Base-by-base conservation (phyloP, 2,329 filamentous ascomycete genomes). In the Macroventuria anomochaeta region DNA sequence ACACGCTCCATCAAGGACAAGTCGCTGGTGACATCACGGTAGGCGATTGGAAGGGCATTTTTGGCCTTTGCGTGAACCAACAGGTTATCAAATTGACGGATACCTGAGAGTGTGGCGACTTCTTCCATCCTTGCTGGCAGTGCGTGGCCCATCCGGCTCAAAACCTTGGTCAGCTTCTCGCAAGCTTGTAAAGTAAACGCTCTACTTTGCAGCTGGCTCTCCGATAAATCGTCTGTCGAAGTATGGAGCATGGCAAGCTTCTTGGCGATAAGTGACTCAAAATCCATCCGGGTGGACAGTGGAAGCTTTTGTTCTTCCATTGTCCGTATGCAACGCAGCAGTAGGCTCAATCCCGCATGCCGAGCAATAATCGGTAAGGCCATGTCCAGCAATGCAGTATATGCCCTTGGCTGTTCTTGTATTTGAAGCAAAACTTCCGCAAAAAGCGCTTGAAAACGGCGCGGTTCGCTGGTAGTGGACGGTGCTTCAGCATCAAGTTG, bases 51-150 rank as follows among this genome's bases (percentile, higher is more conserved):
- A 3, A 74, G 59, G 3, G 65, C 60, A n/a, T 54, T 46, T 11
- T 50, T 55, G 13, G 53, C 54, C 15, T 51, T 38, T 15, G 72
- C 72, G 7, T 58, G 55, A 6, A 57, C 34, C 13, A 74, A 44
- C 5, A 74, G 67, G 43, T 63, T 46, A n/a, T 57, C 23, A 52
- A 73, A 69, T n/a, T 66, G 62, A 23, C 61, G 63, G 11, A 44
- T 42, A 23, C 57, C 55, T 42, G 59, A 48, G 1, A 60, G 34
- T 4, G 20, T 28, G 4, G 54, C 26, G 3, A 63, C 12, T 13
- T 49, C 47, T 18, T 39, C 18, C 13, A 31, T 48, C n/a, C n/a
- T 23, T 33, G 26, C 44, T 43, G 43, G 41, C 13, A 44, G 21
- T 5, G 42, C 32, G 15, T 48, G 21, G 17, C 44, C 44, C 20